Evolutionary conservation across 1,284 basidiomycete genomes (phyloP).

Genomic region (Sanghuangporus sanghuang): DNA sequence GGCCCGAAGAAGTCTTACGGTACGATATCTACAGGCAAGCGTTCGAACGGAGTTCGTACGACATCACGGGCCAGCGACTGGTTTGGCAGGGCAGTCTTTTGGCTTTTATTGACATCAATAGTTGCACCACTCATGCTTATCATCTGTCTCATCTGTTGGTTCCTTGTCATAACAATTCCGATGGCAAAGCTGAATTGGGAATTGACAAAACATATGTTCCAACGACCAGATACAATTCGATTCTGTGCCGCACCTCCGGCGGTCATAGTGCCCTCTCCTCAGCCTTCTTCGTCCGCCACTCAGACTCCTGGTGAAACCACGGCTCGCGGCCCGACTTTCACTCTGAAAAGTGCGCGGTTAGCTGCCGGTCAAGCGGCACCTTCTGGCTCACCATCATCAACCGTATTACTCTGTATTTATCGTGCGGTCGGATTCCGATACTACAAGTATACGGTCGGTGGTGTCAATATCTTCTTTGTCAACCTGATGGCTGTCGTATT

Average conservation of each 20-base stretch:
- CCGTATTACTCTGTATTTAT: constrained; percentile 93
- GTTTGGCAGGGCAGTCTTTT: constrained; percentile 76
- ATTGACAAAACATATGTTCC: constrained; percentile 79
- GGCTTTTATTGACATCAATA: constrained; percentile 67
- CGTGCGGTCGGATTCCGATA: constrained; percentile 88
- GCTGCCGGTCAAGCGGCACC: constrained; percentile 71
- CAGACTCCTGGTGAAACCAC: constrained; percentile 25
- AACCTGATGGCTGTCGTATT: constrained; percentile 93
- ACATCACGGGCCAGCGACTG: constrained; percentile 30
- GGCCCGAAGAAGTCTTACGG: constrained; percentile 62
- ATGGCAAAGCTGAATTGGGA: constrained; percentile 98
- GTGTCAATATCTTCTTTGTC: constrained; percentile 98
- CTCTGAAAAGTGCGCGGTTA: constrained; percentile 53
- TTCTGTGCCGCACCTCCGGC: constrained; percentile 81
- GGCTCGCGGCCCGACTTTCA: constrained; percentile 35
- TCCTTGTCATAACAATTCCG: constrained; percentile 88
- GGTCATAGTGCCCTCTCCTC: constrained; percentile 42
- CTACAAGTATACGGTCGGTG: constrained; percentile 99
- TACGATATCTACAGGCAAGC: constrained; percentile 33
- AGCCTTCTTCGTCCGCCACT: constrained; percentile 22
- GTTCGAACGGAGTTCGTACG: not conserved
- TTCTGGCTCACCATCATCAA: constrained; percentile 68
- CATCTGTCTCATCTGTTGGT: constrained; percentile 91
- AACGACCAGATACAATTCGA: constrained; percentile 81
- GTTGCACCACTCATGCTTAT: constrained; percentile 87